A percentile compares a stretch with the other conserved stretches of the same genome.
phyloP scores from a whole-genome alignment of 208 protist genomes.

The Spongospora subterranea region DNA sequence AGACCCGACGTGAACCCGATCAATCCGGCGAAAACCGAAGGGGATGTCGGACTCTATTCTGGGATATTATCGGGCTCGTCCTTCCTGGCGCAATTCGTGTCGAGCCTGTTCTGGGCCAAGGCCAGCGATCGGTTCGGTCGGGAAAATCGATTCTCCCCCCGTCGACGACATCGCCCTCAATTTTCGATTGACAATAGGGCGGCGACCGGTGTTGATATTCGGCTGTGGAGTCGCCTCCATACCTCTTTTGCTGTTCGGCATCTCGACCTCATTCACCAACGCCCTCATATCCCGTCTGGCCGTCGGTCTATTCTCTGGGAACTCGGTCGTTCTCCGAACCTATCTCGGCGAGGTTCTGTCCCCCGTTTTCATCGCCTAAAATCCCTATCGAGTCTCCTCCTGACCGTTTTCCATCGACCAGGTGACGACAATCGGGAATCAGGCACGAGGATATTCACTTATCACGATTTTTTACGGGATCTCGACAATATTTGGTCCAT shows the following conservation, averaged over 20 bases:
- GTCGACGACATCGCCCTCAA: not conserved
- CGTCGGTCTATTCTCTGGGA: not conserved
- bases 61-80: not conserved
- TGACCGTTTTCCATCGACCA: not conserved
- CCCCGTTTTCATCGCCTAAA: not conserved
- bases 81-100: not conserved
- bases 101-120: not conserved
- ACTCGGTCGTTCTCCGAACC: not conserved
- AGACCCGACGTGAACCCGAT: no score
- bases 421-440: conserved; percentile 13
- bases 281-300: not conserved
- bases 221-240: not conserved
- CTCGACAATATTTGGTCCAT: not conserved
- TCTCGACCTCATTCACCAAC: not conserved
- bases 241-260: not conserved
- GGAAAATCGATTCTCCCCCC: not conserved
- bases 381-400: no score
- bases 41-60: not conserved
- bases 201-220: not conserved
- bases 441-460: not conserved
- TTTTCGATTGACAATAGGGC: not conserved
- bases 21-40: not conserved
- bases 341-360: conserved; percentile 26
- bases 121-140: not conserved
- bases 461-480: not conserved